These are phyloP conservation scores for Curvularia hawaiiensis DNA, from an alignment of 2,329 filamentous ascomycete species.

Conservation along the genomic window DNA sequence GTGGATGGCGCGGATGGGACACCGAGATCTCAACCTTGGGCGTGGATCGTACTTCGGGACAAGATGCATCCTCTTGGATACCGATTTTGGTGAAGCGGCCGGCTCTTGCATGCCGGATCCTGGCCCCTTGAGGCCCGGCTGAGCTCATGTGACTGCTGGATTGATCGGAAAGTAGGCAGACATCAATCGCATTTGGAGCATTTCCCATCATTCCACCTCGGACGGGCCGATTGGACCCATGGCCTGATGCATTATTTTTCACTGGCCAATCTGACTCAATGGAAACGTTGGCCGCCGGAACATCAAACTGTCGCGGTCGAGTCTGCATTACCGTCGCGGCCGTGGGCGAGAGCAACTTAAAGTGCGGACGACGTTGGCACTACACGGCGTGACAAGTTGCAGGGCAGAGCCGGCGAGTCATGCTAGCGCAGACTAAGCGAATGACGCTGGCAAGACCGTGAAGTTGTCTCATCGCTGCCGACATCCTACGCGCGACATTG, in stretches of 20 bases:
- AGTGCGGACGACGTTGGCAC: constrained; percentile 10
- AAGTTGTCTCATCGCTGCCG: constrained; percentile 22
- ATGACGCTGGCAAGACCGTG: constrained; percentile 18
- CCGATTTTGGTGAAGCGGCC: background rate
- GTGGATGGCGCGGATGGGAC: background rate
- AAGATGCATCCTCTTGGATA: background rate
- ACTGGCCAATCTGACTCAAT: background rate
- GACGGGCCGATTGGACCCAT: constrained; percentile 4
- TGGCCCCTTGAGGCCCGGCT: background rate
- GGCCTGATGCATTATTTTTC: background rate
- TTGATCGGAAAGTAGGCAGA: constrained; percentile 1
- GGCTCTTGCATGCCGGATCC: background rate
- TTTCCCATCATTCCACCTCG: constrained; percentile 17
- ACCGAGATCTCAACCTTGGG: constrained; percentile 2
- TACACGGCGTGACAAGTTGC: constrained; percentile 3
- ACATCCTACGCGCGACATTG: constrained; percentile 9
- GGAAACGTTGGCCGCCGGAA: background rate
- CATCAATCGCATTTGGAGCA: constrained; percentile 6
- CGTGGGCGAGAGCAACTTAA: background rate
- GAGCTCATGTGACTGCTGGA: constrained; percentile 1
- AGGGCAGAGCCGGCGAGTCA: constrained; percentile 16
- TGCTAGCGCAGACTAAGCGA: constrained; percentile 15
- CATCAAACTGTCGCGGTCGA: background rate
- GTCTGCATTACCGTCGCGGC: background rate
- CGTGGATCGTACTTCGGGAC: constrained; percentile 1